Evolutionary conservation across 306 rosid genomes (phyloP).

Genomic region (Erythrophleum fordii): DNA sequence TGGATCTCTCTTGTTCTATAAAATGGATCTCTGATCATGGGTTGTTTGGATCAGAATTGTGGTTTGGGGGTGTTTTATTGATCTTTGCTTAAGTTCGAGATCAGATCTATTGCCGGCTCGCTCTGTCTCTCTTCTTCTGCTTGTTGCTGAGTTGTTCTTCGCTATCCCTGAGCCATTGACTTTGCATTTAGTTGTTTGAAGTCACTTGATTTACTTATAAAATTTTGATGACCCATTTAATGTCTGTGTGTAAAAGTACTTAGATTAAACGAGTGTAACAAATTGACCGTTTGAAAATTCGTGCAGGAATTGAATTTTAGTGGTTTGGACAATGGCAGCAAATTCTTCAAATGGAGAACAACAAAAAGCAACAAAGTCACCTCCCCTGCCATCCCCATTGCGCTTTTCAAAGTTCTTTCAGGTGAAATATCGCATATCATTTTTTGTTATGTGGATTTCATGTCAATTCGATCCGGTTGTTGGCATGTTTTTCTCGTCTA

Average conservation of each 20-base stretch:
- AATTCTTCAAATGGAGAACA: conserved; percentile 69
- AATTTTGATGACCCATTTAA: background rate
- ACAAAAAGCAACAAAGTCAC: conserved; percentile 65
- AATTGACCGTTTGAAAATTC: conserved; percentile 37
- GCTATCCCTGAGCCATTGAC: background rate
- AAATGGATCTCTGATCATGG: conserved; percentile 42
- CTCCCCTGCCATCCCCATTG: conserved; percentile 89
- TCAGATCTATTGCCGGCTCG: conserved; percentile 26
- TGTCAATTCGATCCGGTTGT: background rate
- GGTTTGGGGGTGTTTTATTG: conserved; percentile 37
- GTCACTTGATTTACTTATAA: background rate
- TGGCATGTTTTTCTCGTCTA: background rate
- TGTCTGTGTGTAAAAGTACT: background rate
- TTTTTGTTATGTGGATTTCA: background rate
- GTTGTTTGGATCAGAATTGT: conserved; percentile 42
- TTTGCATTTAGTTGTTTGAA: conserved; percentile 5
- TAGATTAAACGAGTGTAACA: background rate
- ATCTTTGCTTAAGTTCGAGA: conserved; percentile 34
- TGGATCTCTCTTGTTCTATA: conserved; percentile 43
- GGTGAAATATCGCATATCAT: conserved; percentile 46
- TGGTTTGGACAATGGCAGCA: conserved; percentile 54
- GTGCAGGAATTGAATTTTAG: conserved; percentile 40
- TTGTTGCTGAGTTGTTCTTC: background rate
- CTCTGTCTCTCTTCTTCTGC: conserved; percentile 11
- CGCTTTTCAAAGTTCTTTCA: conserved; percentile 90